A percentile compares a stretch with the other conserved stretches of the same genome.
These are phyloP conservation scores for Ceratobasidium sp. DNA, from an alignment of 1,284 basidiomycete genomes.

Conservation along the genomic window DNA sequence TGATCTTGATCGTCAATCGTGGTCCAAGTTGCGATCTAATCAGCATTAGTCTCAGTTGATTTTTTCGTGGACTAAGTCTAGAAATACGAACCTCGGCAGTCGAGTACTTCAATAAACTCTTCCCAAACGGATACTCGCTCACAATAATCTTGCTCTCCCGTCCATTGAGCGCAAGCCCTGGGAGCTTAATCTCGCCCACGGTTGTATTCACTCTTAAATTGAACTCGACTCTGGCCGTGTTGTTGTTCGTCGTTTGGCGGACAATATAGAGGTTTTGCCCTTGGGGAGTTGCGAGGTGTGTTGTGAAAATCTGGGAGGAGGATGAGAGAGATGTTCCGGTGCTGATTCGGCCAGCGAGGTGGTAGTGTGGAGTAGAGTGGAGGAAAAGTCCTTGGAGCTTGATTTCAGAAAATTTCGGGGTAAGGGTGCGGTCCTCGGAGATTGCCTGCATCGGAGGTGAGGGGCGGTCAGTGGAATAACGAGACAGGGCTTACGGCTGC, in stretches of 20 bases:
- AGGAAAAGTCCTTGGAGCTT: conserved; percentile 51
- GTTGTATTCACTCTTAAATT: conserved; percentile 3
- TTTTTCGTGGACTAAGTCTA: background rate
- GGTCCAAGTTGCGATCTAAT: conserved; percentile 59
- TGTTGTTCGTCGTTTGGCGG: conserved; percentile 22
- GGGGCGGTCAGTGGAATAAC: background rate
- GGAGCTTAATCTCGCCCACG: background rate
- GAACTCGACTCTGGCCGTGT: conserved; percentile 11
- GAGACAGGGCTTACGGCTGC: background rate
- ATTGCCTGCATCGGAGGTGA: conserved; percentile 25
- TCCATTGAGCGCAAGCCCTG: conserved; percentile 10
- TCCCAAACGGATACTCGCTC: conserved; percentile 39
- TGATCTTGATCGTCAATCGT: conserved; percentile 59
- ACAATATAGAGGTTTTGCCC: conserved; percentile 45
- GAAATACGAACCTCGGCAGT: conserved; percentile 37
- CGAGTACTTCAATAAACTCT: conserved; percentile 27
- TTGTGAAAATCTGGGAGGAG: conserved; percentile 57
- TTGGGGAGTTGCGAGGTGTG: conserved; percentile 57
- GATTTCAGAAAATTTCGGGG: conserved; percentile 48
- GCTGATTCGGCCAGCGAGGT: conserved; percentile 35
- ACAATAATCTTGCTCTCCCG: conserved; percentile 37
- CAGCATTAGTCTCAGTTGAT: background rate
- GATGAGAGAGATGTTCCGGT: conserved; percentile 10
- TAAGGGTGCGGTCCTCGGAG: conserved; percentile 48
- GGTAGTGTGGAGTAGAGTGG: conserved; percentile 49